Conservation (phyloP, 352 stramenopile species). For the Phytophthora lateralis region DNA sequence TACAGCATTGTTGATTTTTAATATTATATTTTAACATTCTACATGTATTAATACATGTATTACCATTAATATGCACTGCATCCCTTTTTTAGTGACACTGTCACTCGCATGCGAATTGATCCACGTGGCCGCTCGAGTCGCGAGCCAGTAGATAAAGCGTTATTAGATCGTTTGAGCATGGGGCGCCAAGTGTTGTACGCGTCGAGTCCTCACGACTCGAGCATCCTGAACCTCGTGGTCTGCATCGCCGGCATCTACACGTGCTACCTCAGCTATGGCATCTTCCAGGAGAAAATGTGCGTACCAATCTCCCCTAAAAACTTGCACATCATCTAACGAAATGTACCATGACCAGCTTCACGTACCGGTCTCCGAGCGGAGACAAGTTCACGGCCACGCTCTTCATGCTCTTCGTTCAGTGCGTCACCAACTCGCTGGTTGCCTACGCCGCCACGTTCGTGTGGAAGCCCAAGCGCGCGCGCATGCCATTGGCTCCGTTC, state of each 20-base stretch:
- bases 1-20: no score
- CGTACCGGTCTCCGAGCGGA: constrained; percentile 80
- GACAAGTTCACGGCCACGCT: constrained; percentile 92
- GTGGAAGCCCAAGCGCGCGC: constrained; percentile 73
- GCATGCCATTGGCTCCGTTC: constrained; percentile 82
- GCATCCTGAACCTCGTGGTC: constrained; percentile 82
- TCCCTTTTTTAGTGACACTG: neutral
- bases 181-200: constrained; percentile 54
- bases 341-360: constrained; percentile 59
- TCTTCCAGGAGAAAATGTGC: constrained; percentile 95
- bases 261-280: constrained; percentile 93
- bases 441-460: constrained; percentile 86
- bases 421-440: constrained; percentile 88
- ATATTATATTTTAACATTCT: no score
- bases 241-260: constrained; percentile 92
- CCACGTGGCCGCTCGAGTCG: constrained; percentile 23
- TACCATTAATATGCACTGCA: no score
- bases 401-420: constrained; percentile 94
- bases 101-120: constrained; percentile 1
- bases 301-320: constrained; percentile 7
- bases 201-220: constrained; percentile 53
- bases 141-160: constrained; percentile 2
- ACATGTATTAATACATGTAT: no score
- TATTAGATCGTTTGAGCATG: constrained; percentile 32
- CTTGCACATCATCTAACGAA: constrained; percentile 5